A percentile compares a stretch with the other conserved stretches of the same genome.
Conservation (phyloP, 192 early-diverging fungal species). For the Umbelopsis ramanniana region DNA sequence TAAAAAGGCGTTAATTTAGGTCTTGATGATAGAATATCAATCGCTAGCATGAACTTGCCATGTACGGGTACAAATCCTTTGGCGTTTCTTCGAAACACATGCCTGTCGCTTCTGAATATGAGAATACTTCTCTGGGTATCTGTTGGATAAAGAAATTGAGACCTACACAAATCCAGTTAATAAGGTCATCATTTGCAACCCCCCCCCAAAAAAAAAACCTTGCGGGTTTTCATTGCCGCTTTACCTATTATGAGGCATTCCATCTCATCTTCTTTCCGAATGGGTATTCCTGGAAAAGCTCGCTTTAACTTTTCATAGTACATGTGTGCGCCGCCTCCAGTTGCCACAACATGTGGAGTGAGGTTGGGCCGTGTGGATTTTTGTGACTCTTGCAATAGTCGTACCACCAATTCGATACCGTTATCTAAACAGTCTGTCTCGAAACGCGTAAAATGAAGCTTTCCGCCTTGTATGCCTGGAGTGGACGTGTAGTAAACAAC, state of each 20-base stretch:
- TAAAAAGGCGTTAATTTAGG: not conserved
- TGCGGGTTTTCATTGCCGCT: not conserved
- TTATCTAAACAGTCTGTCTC: conserved; percentile 92
- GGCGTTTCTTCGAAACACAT: conserved; percentile 61
- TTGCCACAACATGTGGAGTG: conserved; percentile 74
- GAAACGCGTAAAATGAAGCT: conserved; percentile 91
- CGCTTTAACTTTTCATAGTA: conserved; percentile 64
- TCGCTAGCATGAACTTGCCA: conserved; percentile 49
- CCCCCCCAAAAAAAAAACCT: not conserved
- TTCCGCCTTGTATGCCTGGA: conserved; percentile 66
- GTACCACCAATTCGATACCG: conserved; percentile 82
- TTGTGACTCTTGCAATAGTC: conserved; percentile 57
- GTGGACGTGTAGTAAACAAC: conserved; percentile 71
- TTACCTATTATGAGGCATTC: conserved; percentile 77
- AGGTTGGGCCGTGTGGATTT: conserved; percentile 32
- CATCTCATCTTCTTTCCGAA: conserved; percentile 94
- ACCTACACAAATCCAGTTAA: conserved; percentile 47
- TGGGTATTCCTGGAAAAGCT: conserved; percentile 59
- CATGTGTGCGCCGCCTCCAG: conserved; percentile 87
- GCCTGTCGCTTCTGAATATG: conserved; percentile 74
- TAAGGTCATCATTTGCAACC: not conserved
- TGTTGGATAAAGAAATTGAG: conserved; percentile 92
- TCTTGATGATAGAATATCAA: not conserved
- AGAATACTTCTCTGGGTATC: conserved; percentile 93
- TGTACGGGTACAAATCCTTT: conserved; percentile 84